phyloP scores from a whole-genome alignment of 768 basidiomycete genomes.

The Lenzites betulinus region DNA sequence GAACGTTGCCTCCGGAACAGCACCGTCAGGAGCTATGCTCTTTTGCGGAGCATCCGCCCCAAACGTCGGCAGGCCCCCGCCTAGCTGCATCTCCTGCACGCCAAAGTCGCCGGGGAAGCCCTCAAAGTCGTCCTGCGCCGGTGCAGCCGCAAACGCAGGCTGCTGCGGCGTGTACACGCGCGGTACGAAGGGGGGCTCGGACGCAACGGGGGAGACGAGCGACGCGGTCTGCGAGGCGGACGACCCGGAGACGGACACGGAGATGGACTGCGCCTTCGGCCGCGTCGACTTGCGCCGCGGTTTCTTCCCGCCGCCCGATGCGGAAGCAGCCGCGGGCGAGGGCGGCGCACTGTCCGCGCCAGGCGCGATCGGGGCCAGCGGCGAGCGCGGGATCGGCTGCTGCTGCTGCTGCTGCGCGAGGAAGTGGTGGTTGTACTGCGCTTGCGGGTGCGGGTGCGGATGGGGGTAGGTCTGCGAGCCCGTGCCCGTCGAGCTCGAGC shows the following conservation, averaged over 20 bases:
- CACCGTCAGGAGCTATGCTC: not conserved
- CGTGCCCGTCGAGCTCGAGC: slow-evolving; percentile 48
- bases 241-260: slow-evolving; percentile 44
- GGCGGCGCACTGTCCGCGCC: slow-evolving; percentile 1
- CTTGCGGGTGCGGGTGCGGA: not conserved
- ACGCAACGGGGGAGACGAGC: slow-evolving; percentile 25
- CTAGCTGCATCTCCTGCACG: slow-evolving; percentile 1
- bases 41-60: not conserved
- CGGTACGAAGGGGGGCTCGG: slow-evolving; percentile 36
- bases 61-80: not conserved
- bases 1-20: slow-evolving; percentile 29
- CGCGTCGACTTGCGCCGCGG: slow-evolving; percentile 25
- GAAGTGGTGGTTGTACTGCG: slow-evolving; percentile 31
- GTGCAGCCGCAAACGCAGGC: not conserved
- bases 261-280: slow-evolving; percentile 42
- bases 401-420: slow-evolving; percentile 28
- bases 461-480: slow-evolving; percentile 27
- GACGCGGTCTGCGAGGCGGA: slow-evolving; percentile 42
- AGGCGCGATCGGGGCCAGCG: slow-evolving; percentile 4
- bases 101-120: slow-evolving; percentile 33
- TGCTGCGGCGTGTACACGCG: slow-evolving; percentile 23
- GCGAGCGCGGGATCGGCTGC: slow-evolving; percentile 8
- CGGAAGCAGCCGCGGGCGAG: not conserved
- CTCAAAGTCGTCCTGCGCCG: slow-evolving; percentile 35
- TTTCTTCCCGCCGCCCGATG: not conserved